A percentile compares a stretch with the other conserved stretches of the same genome.
Conservation (phyloP, 441 rosid genomes). For the Pelargonium australe region DNA sequence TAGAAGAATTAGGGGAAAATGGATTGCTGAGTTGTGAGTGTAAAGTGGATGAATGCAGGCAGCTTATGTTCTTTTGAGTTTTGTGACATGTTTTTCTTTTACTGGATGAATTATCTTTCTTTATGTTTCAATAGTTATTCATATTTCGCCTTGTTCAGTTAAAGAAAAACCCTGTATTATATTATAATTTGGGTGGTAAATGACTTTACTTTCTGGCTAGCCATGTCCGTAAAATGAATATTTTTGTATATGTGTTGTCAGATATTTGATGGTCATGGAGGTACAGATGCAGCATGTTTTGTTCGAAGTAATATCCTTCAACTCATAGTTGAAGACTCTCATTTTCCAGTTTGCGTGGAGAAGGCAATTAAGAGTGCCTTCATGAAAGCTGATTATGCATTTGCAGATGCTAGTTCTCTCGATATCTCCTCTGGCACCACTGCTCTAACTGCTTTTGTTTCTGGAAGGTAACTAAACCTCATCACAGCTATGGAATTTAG, state of each 20-base stretch:
- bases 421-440: conserved; percentile 54
- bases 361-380: conserved; percentile 38
- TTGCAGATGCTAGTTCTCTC: conserved; percentile 42
- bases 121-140: too few relatives aligned
- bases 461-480: conserved; percentile 40
- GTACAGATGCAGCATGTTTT: conserved; percentile 61
- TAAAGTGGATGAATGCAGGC: too few relatives aligned
- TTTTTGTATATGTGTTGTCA: conserved; percentile 15
- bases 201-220: not conserved
- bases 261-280: conserved; percentile 59
- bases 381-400: conserved; percentile 45
- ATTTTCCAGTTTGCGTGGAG: conserved; percentile 47
- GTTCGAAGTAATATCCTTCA: conserved; percentile 35
- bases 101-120: too few relatives aligned
- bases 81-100: too few relatives aligned
- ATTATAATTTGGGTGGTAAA: not conserved
- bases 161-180: not conserved
- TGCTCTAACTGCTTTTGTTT: conserved; percentile 43
- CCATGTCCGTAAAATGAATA: conserved; percentile 15
- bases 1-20: not conserved
- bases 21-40: not conserved
- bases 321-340: conserved; percentile 45
- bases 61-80: too few relatives aligned
- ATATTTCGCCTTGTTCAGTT: not conserved
- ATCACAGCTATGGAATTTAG: not conserved